Conservation (phyloP, 2,329 filamentous ascomycete genomes). For the Ophiosphaerella herpotricha region DNA sequence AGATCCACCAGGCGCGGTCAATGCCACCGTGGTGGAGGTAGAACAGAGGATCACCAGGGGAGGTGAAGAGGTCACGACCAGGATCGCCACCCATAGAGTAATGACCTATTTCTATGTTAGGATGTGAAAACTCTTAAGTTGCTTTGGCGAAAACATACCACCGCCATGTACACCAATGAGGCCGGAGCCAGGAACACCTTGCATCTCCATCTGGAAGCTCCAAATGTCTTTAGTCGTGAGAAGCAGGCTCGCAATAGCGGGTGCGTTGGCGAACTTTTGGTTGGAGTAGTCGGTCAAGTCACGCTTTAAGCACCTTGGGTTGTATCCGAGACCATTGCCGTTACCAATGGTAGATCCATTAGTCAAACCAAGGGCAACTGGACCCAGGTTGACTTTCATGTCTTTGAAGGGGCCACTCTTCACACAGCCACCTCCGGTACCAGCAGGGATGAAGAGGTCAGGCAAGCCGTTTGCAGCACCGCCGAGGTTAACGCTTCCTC, state of each 20-base stretch:
- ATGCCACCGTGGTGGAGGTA: conserved; percentile 53
- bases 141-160: conserved; percentile 28
- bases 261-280: conserved; percentile 27
- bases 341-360: conserved; percentile 34
- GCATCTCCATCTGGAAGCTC: conserved; percentile 39
- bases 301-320: conserved; percentile 34
- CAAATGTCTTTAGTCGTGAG: conserved; percentile 27
- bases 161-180: conserved; percentile 38
- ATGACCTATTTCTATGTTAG: conserved; percentile 50
- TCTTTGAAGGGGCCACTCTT: conserved; percentile 57
- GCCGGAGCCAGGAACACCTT: conserved; percentile 29
- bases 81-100: conserved; percentile 53
- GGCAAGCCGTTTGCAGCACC: conserved; percentile 15
- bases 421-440: conserved; percentile 61
- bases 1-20: conserved; percentile 51
- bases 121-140: conserved; percentile 20
- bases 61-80: conserved; percentile 31
- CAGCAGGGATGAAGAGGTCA: conserved; percentile 50
- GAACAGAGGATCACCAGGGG: conserved; percentile 46
- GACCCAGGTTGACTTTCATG: conserved; percentile 25
- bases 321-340: conserved; percentile 18
- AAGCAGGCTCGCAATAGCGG: conserved; percentile 27
- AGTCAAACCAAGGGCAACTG: conserved; percentile 14
- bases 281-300: conserved; percentile 30
- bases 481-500: conserved; percentile 32